Evolutionary conservation across 345 rosid species (phyloP).

Genomic region (Eutrema heterophyllum): DNA sequence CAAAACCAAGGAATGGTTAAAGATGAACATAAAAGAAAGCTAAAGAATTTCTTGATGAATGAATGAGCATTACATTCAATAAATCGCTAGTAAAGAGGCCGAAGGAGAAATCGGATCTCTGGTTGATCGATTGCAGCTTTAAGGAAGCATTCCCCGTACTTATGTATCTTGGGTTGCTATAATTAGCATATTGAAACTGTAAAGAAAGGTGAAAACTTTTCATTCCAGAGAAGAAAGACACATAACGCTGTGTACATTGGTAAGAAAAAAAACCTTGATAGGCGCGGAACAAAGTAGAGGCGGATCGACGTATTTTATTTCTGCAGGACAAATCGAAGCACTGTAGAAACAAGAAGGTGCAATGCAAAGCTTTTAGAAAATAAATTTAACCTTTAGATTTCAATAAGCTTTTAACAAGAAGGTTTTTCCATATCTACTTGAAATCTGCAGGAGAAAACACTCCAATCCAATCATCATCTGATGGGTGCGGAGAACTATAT

Average conservation of each 20-base stretch:
- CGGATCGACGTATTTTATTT: conserved; percentile 34
- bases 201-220: not conserved
- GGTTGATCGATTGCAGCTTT: conserved; percentile 70
- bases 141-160: conserved; percentile 45
- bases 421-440: conserved; percentile 32
- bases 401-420: too few species aligned
- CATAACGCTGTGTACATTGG: too few species aligned
- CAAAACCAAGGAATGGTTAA: not conserved
- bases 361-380: too few species aligned
- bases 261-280: conserved; percentile 44
- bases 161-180: conserved; percentile 45
- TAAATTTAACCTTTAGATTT: too few species aligned
- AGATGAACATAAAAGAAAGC: too few species aligned
- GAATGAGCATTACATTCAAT: conserved; percentile 40
- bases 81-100: conserved; percentile 60
- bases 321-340: conserved; percentile 50
- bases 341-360: conserved; percentile 31
- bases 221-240: not conserved
- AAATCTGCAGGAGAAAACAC: conserved; percentile 76
- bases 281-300: conserved; percentile 63
- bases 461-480: conserved; percentile 71
- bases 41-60: not conserved
- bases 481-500: conserved; percentile 45
- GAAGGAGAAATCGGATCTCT: conserved; percentile 69
- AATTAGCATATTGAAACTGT: conserved; percentile 66